Percentiles rank a stretch among this genome's conserved stretches.
Conservation (phyloP, 371 early-diverging fungal species). For the Coemansia sp. region DNA sequence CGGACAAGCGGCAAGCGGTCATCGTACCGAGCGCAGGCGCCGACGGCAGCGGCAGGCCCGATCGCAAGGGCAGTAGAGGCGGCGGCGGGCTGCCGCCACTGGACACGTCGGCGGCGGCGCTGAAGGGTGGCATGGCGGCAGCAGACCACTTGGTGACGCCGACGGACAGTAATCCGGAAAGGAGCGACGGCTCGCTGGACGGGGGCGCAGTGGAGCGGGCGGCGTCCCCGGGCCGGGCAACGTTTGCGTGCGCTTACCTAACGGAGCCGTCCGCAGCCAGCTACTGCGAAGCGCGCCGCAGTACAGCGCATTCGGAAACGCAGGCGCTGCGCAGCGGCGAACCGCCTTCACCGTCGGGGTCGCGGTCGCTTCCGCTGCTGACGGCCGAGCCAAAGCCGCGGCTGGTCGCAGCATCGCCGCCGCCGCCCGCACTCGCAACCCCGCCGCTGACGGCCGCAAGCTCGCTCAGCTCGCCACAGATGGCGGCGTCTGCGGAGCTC, state of each 20-base stretch:
- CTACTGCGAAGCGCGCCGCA: conserved; percentile 3
- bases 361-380: conserved; percentile 1
- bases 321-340: conserved; percentile 11
- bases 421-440: conserved; percentile 6
- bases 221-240: conserved; percentile 4
- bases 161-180: conserved; percentile 29
- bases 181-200: conserved; percentile 9
- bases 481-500: background rate
- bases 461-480: conserved; percentile 4
- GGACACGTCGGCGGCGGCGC: conserved; percentile 9
- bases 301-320: background rate
- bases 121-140: conserved; percentile 4
- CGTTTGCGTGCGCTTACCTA: conserved; percentile 10
- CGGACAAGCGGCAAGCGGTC: background rate
- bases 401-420: conserved; percentile 1
- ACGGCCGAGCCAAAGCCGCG: background rate
- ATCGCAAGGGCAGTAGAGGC: background rate
- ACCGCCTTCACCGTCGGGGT: conserved; percentile 22
- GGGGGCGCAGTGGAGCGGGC: background rate
- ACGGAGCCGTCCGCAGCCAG: conserved; percentile 2
- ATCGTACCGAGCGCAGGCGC: background rate
- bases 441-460: conserved; percentile 9
- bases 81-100: background rate
- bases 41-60: background rate
- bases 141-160: conserved; percentile 19